Conservation (phyloP, 768 basidiomycete genomes). For the Rhizopogon salebrosus region DNA sequence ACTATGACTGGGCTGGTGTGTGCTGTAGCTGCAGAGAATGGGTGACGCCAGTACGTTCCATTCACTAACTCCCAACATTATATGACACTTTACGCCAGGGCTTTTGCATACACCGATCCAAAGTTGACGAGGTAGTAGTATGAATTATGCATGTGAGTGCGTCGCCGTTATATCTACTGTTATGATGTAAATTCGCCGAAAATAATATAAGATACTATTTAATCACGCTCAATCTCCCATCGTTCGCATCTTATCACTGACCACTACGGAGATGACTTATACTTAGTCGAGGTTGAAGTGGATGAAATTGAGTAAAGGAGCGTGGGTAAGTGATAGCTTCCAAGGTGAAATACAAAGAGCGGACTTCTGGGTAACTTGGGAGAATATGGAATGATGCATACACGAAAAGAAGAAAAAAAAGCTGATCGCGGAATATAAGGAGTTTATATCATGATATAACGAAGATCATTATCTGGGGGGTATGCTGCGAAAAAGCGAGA, state of each 20-base stretch:
- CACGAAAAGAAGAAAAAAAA: slow-evolving; percentile 17
- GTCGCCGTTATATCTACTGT: neutral
- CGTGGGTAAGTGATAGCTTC: neutral
- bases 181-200: too few relatives aligned
- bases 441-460: slow-evolving; percentile 17
- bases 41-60: slow-evolving; percentile 75
- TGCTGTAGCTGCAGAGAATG: slow-evolving; percentile 88
- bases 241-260: neutral
- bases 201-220: neutral
- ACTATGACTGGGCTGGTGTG: slow-evolving; percentile 95
- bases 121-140: slow-evolving; percentile 56
- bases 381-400: slow-evolving; percentile 26
- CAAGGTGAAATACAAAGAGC: slow-evolving; percentile 1
- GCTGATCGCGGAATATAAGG: slow-evolving; percentile 9
- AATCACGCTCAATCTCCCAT: neutral
- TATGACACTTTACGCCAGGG: slow-evolving; percentile 31
- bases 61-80: neutral
- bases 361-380: neutral
- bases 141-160: too few relatives aligned
- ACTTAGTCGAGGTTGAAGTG: neutral
- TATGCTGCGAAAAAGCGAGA: slow-evolving; percentile 20
- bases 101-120: slow-evolving; percentile 64
- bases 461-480: slow-evolving; percentile 25
- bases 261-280: neutral
- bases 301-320: neutral